Percentiles rank a stretch among this genome's conserved stretches.
phyloP scores from a whole-genome alignment of 2,329 filamentous ascomycete species.

The Dothiorella sarmentorum region DNA sequence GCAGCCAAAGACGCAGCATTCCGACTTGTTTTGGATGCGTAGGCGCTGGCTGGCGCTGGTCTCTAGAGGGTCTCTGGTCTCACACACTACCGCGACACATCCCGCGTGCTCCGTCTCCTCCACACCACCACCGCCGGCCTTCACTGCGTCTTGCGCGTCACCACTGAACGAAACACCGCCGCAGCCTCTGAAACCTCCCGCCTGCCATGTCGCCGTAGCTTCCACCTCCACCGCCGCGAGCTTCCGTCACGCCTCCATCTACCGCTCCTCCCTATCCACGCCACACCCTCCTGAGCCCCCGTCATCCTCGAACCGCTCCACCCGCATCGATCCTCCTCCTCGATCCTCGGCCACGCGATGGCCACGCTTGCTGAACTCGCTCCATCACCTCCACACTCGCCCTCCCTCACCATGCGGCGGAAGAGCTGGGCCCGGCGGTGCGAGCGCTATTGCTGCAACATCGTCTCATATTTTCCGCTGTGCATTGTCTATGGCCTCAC shows the following conservation, averaged over 20 bases:
- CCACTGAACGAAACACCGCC: not conserved
- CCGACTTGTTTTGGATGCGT: not conserved
- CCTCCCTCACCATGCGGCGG: conserved; percentile 37
- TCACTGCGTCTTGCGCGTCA: not conserved
- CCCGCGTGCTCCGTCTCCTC: not conserved
- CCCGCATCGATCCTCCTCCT: not conserved
- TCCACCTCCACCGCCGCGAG: not conserved
- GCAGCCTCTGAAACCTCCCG: not conserved
- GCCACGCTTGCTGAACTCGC: conserved; percentile 35
- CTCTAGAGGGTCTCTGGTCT: no score
- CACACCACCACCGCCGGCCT: no score
- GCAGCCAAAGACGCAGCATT: not conserved
- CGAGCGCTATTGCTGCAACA: conserved; percentile 80
- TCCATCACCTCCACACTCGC: conserved; percentile 38
- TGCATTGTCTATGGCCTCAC: conserved; percentile 83
- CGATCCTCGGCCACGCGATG: conserved; percentile 25
- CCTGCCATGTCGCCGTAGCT: conserved; percentile 14
- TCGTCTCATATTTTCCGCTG: conserved; percentile 80
- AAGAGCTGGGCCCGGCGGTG: conserved; percentile 61
- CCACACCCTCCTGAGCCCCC: not conserved
- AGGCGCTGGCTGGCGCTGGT: not conserved
- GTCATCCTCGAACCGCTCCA: not conserved
- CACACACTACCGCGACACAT: not conserved
- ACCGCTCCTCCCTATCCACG: not conserved
- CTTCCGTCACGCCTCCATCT: not conserved